A percentile compares a stretch with the other conserved stretches of the same genome.
These are phyloP conservation scores for Ormosia emarginata DNA, from an alignment of 306 rosid species.

Conservation along the genomic window DNA sequence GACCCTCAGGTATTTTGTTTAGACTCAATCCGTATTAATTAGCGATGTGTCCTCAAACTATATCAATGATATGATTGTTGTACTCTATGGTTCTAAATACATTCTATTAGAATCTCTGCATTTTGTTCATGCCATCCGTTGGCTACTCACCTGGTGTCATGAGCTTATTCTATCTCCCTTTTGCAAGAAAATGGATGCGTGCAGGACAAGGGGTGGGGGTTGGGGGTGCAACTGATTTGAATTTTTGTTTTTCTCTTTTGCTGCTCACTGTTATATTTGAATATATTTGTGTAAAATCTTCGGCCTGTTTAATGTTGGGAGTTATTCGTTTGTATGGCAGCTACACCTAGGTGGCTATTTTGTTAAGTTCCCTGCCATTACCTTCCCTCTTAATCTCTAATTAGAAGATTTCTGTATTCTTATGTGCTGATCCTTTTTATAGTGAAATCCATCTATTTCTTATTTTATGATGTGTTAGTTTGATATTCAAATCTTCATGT, in stretches of 20 bases:
- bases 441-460: neutral
- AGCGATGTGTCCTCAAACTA: neutral
- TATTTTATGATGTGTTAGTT: constrained; percentile 22
- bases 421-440: no score
- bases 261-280: no score
- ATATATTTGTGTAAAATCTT: no score
- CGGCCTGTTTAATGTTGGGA: no score
- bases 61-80: neutral
- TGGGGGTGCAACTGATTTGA: neutral
- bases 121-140: neutral
- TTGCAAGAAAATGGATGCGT: neutral
- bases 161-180: neutral
- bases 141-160: neutral
- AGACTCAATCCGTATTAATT: neutral
- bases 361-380: no score
- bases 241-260: no score
- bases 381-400: no score
- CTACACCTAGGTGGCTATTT: no score
- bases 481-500: constrained; percentile 20
- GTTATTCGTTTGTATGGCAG: no score
- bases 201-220: neutral
- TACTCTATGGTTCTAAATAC: neutral
- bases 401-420: no score
- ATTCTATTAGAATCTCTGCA: neutral
- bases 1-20: constrained; percentile 73